phyloP scores from a whole-genome alignment of 2,329 filamentous ascomycete genomes.

The Penicillium sp. region DNA sequence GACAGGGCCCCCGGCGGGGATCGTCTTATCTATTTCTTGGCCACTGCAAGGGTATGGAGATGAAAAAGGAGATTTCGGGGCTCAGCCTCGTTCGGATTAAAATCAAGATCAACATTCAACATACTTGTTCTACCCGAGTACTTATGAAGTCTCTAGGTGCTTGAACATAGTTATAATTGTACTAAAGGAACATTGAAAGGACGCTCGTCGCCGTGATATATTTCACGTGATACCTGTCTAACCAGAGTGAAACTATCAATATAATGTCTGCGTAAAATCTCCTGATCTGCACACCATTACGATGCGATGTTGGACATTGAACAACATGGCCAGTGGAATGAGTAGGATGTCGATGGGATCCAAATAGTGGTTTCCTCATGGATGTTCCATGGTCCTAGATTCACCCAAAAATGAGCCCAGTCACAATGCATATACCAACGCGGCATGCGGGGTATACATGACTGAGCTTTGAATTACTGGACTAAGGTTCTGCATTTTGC shows the following conservation, averaged over 20 bases:
- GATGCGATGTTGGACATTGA: neutral
- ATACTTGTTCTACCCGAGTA: too few species aligned
- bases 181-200: too few species aligned
- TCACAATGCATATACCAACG: neutral
- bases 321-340: neutral
- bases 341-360: neutral
- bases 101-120: neutral
- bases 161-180: too few species aligned
- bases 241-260: neutral
- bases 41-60: neutral
- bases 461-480: too few species aligned
- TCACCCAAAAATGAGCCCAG: neutral
- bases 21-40: constrained; percentile 1
- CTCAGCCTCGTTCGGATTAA: neutral
- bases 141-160: too few species aligned
- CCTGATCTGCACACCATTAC: neutral
- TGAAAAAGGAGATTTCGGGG: neutral
- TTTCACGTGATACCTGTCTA: neutral
- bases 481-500: neutral
- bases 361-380: neutral
- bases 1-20: constrained; percentile 3
- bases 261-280: neutral
- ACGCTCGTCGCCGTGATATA: neutral
- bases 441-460: neutral
- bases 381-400: neutral